A percentile compares a stretch with the other conserved stretches of the same genome.
These are phyloP conservation scores for Aspergillus udagawae DNA, from an alignment of 2,329 filamentous ascomycete genomes.

Conservation along the genomic window DNA sequence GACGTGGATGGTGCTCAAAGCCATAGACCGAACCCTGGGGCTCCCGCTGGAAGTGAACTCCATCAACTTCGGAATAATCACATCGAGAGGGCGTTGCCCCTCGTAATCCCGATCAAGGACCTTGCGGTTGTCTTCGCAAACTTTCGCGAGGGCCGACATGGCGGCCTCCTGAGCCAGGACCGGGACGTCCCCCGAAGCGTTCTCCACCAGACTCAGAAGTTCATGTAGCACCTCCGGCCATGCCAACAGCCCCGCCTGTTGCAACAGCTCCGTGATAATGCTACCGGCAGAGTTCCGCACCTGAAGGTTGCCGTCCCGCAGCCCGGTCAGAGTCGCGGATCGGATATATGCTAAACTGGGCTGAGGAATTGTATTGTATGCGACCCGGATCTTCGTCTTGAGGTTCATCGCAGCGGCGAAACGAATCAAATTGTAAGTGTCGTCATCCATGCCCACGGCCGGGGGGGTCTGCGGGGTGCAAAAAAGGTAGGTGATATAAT, in stretches of 20 bases:
- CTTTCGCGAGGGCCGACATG: constrained; percentile 88
- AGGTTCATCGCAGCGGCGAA: constrained; percentile 89
- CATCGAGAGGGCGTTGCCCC: constrained; percentile 80
- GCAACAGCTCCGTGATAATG: constrained; percentile 88
- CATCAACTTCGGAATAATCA: constrained; percentile 86
- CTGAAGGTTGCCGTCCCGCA: constrained; percentile 76
- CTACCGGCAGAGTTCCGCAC: constrained; percentile 88
- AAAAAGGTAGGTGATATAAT: constrained; percentile 91
- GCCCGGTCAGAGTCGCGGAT: constrained; percentile 68
- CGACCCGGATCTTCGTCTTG: constrained; percentile 82
- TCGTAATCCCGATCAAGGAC: constrained; percentile 82
- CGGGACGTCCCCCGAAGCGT: constrained; percentile 64
- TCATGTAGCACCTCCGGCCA: constrained; percentile 91
- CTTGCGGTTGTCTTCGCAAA: constrained; percentile 93
- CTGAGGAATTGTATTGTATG: constrained; percentile 72
- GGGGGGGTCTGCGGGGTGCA: constrained; percentile 62
- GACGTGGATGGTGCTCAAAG: constrained; percentile 82
- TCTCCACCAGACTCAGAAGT: constrained; percentile 72
- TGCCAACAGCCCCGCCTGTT: constrained; percentile 75
- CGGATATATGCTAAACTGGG: constrained; percentile 72
- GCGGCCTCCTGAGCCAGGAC: constrained; percentile 81
- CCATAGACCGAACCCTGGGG: constrained; percentile 72
- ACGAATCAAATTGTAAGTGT: constrained; percentile 70
- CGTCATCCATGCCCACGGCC: constrained; percentile 52
- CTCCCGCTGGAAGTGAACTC: constrained; percentile 75